Conservation (phyloP, 2,329 filamentous ascomycete genomes). For the Arthrobotrys pseudoclavata region DNA sequence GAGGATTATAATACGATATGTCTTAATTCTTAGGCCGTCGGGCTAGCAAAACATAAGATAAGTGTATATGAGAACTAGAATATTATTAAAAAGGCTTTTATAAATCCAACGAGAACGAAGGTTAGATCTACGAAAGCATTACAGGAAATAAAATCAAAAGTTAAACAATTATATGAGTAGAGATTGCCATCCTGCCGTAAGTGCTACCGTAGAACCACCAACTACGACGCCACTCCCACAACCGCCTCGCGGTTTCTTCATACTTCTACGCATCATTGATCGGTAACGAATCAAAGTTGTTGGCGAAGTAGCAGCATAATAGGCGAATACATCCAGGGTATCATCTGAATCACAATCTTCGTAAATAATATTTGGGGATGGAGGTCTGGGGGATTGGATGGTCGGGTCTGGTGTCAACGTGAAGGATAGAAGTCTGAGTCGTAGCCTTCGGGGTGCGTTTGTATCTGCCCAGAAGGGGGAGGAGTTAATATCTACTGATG, state of each 20-base stretch:
- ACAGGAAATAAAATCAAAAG: background rate
- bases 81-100: too few relatives aligned
- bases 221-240: background rate
- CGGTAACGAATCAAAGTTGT: background rate
- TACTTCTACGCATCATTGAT: background rate
- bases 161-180: background rate
- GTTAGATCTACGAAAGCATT: too few relatives aligned
- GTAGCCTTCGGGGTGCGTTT: background rate
- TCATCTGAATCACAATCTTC: slow-evolving; percentile 24
- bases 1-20: too few relatives aligned
- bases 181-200: background rate
- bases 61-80: too few relatives aligned
- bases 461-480: background rate
- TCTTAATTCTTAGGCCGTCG: too few relatives aligned
- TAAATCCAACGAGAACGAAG: too few relatives aligned
- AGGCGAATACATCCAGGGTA: slow-evolving; percentile 14
- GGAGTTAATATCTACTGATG: too few relatives aligned
- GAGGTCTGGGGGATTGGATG: background rate
- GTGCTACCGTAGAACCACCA: background rate
- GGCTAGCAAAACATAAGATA: too few relatives aligned
- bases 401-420: too few relatives aligned
- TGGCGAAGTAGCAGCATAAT: slow-evolving; percentile 15
- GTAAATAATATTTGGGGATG: background rate
- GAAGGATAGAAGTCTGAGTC: too few relatives aligned
- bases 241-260: background rate